Evolutionary conservation across 2,329 filamentous ascomycete genomes (phyloP), one percentile per base, ranked within the genome.

Genomic region (Talaromyces sp.): DNA sequence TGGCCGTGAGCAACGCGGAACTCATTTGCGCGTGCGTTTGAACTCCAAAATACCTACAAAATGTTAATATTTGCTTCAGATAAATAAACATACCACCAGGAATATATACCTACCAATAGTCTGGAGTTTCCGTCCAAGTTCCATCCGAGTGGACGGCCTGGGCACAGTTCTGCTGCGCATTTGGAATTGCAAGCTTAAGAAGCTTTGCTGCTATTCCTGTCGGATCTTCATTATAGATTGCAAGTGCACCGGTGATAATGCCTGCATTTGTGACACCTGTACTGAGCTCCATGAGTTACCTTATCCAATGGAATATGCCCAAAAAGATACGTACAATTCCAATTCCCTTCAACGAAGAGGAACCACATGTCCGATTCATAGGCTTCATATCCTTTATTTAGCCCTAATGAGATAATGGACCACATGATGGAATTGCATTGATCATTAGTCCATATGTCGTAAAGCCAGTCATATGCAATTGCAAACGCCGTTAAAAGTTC

Each of bases 391-490:
- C 55, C 55, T 21, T 56, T 56, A 29, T 56, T 32, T 19, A 50
- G 27, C 4, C 55, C 55, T 10, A 56, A 43, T 29, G 41, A 56
- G 31, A 56, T 50, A 14, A 56, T 56, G 9, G 55, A 56, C 55
- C 55, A 56, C 55, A 56, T 56, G 17, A 56, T 31, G 9, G 55
- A 17, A 4, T 56, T 24, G 6, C 38, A 24, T 26, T 56, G 55
- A n/a, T 56, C 26, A 49, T 24, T 14, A 29, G 55, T 56, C 55
- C 41, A 56, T n/a, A 21, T 21, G 31, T 56, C 26, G 17, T 50
- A 56, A 14, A 56, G 8, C 55, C 55, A 56, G 38, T 56, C 55
- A 50, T 56, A 56, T 46, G 55, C 55, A 32, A 31, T 46, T 29
- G 55, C 38, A 46, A 49, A 56, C 5, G 55, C 38, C 14, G 41